These are phyloP conservation scores for Melanopsichium pennsylvanicum DNA, from an alignment of 1,284 basidiomycete species.

Conservation along the genomic window DNA sequence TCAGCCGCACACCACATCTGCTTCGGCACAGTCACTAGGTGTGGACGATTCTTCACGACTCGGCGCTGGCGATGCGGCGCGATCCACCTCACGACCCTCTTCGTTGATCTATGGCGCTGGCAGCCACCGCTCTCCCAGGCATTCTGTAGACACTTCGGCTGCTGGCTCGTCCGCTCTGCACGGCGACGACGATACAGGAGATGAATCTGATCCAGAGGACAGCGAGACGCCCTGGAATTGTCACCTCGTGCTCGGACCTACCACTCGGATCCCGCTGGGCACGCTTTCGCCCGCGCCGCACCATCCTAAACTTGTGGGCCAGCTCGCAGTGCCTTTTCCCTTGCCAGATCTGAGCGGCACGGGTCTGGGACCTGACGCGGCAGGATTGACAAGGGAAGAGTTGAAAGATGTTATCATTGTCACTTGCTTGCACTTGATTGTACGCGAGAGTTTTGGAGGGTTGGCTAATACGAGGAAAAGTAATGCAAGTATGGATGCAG, in stretches of 20 bases:
- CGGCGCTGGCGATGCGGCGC: constrained; percentile 15
- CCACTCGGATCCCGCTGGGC: constrained; percentile 69
- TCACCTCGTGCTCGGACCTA: constrained; percentile 66
- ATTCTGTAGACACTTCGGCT: constrained; percentile 36
- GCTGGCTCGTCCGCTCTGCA: constrained; percentile 30
- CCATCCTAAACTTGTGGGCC: constrained; percentile 91
- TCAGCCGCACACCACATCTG: constrained; percentile 9
- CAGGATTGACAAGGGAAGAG: constrained; percentile 77
- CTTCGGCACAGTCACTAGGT: constrained; percentile 19
- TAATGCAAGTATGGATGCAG: constrained; percentile 67
- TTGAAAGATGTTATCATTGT: constrained; percentile 90
- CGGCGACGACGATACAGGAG: constrained; percentile 35
- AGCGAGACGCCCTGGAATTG: constrained; percentile 95
- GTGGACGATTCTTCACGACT: constrained; percentile 9
- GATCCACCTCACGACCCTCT: constrained; percentile 21
- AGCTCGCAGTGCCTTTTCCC: constrained; percentile 86
- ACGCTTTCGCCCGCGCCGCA: constrained; percentile 80
- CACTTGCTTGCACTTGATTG: constrained; percentile 89
- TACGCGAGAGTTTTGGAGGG: constrained; percentile 89
- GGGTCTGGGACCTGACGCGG: constrained; percentile 52
- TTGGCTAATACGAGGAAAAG: constrained; percentile 73
- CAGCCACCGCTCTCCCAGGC: constrained; percentile 19
- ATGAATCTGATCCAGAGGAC: constrained; percentile 82
- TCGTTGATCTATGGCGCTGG: constrained; percentile 31
- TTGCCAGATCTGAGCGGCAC: constrained; percentile 67